A percentile compares a stretch with the other conserved stretches of the same genome.
phyloP scores from a whole-genome alignment of 2,329 filamentous ascomycete genomes.

The Ophiostoma ips region DNA sequence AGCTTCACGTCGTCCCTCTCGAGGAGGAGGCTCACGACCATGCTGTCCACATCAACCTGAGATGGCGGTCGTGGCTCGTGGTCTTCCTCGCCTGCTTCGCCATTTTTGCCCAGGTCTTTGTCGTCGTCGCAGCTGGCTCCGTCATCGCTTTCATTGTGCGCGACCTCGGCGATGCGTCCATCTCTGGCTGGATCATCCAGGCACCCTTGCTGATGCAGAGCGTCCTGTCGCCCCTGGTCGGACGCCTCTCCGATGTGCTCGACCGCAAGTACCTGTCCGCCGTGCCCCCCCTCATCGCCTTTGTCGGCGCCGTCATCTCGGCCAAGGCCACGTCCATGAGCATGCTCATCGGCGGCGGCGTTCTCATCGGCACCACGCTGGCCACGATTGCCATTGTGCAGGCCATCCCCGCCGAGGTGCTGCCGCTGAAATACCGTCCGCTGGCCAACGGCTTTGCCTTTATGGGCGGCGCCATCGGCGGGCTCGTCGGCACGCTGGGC shows the following conservation, averaged over 20 bases:
- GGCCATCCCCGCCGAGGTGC: slow-evolving; percentile 41
- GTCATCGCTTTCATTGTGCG: slow-evolving; percentile 42
- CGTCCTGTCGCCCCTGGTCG: slow-evolving; percentile 40
- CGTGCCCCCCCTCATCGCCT: slow-evolving; percentile 37
- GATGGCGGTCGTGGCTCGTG: slow-evolving; percentile 39
- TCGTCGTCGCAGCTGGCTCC: slow-evolving; percentile 39
- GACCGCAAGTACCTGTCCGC: slow-evolving; percentile 40
- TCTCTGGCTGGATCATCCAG: slow-evolving; percentile 43
- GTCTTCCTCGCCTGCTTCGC: slow-evolving; percentile 34
- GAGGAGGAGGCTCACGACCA: slow-evolving; percentile 20
- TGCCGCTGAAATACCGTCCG: slow-evolving; percentile 42
- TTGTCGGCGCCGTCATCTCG: slow-evolving; percentile 37
- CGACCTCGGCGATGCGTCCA: slow-evolving; percentile 34
- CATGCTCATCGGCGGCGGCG: slow-evolving; percentile 41
- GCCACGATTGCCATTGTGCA: slow-evolving; percentile 41
- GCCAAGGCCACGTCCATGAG: slow-evolving; percentile 41
- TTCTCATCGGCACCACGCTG: slow-evolving; percentile 40
- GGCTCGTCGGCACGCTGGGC: slow-evolving; percentile 33
- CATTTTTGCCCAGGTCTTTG: slow-evolving; percentile 40
- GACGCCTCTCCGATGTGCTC: slow-evolving; percentile 41
- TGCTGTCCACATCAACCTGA: slow-evolving; percentile 30
- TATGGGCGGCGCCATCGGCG: slow-evolving; percentile 35
- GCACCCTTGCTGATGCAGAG: slow-evolving; percentile 43
- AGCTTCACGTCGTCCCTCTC: slow-evolving; percentile 13
- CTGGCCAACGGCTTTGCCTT: slow-evolving; percentile 40